Percentiles rank a stretch among this genome's conserved stretches.
These are phyloP conservation scores for Lavandula angustifolia DNA, from an alignment of 257 asterid genomes.

Conservation along the genomic window DNA sequence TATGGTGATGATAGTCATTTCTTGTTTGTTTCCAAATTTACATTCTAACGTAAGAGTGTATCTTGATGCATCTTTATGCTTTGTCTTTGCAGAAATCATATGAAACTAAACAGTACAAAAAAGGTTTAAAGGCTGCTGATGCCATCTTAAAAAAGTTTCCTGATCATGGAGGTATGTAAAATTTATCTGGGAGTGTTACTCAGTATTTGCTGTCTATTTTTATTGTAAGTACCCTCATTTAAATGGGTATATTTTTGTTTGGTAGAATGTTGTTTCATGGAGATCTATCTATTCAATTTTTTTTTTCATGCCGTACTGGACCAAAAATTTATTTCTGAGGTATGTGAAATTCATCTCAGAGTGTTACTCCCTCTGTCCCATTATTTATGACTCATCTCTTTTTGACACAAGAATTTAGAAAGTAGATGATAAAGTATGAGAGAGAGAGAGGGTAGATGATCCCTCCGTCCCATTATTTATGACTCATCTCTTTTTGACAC, in stretches of 20 bases:
- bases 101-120: constrained; percentile 49
- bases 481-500: too few relatives aligned
- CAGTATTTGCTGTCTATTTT: not conserved
- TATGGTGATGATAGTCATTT: constrained; percentile 10
- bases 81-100: constrained; percentile 75
- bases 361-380: too few relatives aligned
- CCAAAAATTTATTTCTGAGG: too few relatives aligned
- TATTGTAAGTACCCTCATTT: not conserved
- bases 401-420: too few relatives aligned
- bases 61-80: constrained; percentile 17
- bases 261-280: not conserved
- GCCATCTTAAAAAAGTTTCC: constrained; percentile 49
- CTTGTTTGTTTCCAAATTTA: not conserved
- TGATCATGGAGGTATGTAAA: constrained; percentile 92
- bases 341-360: too few relatives aligned
- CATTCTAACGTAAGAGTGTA: constrained; percentile 3
- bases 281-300: not conserved
- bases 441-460: too few relatives aligned
- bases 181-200: constrained; percentile 18
- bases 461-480: too few relatives aligned
- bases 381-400: too few relatives aligned
- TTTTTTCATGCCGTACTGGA: not conserved
- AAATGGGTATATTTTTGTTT: too few relatives aligned
- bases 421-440: too few relatives aligned
- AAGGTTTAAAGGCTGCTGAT: too few relatives aligned